Evolutionary conservation across 306 rosid genomes (phyloP).

Genomic region (Hippophae gyantsensis): DNA sequence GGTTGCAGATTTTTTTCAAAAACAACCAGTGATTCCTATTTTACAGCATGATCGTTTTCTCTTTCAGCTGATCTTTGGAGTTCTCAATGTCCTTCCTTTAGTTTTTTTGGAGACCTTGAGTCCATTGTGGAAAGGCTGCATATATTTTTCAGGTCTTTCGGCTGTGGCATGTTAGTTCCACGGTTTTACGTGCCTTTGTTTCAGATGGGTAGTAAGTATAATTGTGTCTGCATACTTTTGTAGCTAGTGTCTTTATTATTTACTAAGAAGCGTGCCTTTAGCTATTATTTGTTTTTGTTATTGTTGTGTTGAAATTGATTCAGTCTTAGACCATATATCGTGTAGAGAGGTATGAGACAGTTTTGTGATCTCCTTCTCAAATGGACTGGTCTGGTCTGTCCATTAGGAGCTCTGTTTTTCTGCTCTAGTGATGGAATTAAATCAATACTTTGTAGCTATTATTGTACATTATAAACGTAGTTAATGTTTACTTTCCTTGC

Average conservation of each 20-base stretch:
- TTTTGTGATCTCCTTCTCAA: conserved; percentile 62
- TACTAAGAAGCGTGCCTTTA: not conserved
- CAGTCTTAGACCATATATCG: conserved; percentile 12
- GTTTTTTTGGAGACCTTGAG: not conserved
- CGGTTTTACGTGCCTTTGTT: conserved; percentile 2
- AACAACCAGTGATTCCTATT: conserved; percentile 25
- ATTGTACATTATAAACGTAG: no score
- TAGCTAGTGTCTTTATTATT: not conserved
- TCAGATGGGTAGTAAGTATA: not conserved
- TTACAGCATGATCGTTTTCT: conserved; percentile 2
- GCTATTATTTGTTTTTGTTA: conserved; percentile 1
- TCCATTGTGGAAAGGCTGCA: conserved; percentile 24
- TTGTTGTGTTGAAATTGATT: not conserved
- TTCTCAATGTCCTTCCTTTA: not conserved
- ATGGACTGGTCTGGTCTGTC: conserved; percentile 12
- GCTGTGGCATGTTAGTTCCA: conserved; percentile 14
- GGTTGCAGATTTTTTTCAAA: conserved; percentile 36
- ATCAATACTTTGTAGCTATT: no score
- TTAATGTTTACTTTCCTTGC: no score
- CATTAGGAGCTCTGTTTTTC: conserved; percentile 40
- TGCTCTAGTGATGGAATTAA: conserved; percentile 32
- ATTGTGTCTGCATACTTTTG: not conserved
- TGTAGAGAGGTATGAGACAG: conserved; percentile 43
- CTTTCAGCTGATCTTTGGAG: no score
- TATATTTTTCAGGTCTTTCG: conserved; percentile 31